Percentiles rank a stretch among this genome's conserved stretches.
phyloP scores from a whole-genome alignment of 208 protist genomes.

The Wallacemonas sp. region DNA sequence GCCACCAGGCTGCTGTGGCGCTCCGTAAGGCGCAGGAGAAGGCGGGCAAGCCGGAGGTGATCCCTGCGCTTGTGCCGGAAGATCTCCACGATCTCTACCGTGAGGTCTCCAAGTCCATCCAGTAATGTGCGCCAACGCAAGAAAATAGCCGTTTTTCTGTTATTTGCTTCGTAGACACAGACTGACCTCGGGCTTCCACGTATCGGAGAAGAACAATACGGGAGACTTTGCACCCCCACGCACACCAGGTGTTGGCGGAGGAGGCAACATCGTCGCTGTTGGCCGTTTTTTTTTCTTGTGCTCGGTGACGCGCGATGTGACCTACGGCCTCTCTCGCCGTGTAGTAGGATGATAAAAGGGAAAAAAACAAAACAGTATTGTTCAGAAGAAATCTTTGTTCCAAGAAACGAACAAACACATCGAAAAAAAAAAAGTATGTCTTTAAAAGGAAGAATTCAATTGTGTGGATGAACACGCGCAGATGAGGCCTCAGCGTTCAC shows the following conservation, averaged over 20 bases:
- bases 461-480: too few relatives aligned
- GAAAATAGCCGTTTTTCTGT: too few relatives aligned
- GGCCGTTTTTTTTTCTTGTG: constrained; percentile 16
- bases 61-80: constrained; percentile 59
- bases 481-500: too few relatives aligned
- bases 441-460: too few relatives aligned
- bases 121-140: too few relatives aligned
- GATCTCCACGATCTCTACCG: constrained; percentile 75
- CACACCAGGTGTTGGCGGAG: too few relatives aligned
- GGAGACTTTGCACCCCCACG: background rate
- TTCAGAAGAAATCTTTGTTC: too few relatives aligned
- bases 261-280: too few relatives aligned
- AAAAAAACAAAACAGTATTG: too few relatives aligned
- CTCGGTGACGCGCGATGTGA: background rate
- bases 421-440: background rate
- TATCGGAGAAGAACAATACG: too few relatives aligned
- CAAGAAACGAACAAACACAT: background rate
- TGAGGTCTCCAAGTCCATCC: constrained; percentile 58
- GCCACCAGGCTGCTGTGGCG: constrained; percentile 51
- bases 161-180: background rate
- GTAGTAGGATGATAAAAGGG: constrained; percentile 11
- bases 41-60: constrained; percentile 18
- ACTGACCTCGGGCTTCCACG: too few relatives aligned
- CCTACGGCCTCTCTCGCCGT: background rate
- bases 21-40: constrained; percentile 26